phyloP scores from a whole-genome alignment of 345 rosid genomes.

The Hibiscus syriacus region DNA sequence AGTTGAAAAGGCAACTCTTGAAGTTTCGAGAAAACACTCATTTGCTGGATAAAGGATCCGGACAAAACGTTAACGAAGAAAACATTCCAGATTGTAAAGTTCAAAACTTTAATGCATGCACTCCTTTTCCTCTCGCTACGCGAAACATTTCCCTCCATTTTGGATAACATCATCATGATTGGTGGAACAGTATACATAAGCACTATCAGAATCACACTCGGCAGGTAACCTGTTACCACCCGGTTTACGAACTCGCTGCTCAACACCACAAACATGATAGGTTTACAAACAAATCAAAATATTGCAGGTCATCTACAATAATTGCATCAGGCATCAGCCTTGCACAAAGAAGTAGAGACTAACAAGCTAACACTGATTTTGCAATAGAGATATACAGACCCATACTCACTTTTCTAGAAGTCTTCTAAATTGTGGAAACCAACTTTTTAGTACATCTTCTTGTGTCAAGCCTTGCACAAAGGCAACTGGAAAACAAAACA shows the following conservation, averaged over 20 bases:
- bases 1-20: conserved; percentile 53
- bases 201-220: conserved; percentile 77
- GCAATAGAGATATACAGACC: conserved; percentile 8
- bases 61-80: conserved; percentile 80
- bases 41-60: conserved; percentile 55
- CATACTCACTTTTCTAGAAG: conserved; percentile 52
- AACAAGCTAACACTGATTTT: background rate
- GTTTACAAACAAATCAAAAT: conserved; percentile 15
- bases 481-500: conserved; percentile 73
- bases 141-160: conserved; percentile 66
- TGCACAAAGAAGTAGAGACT: no score
- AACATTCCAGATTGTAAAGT: conserved; percentile 92
- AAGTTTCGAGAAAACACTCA: conserved; percentile 48
- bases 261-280: conserved; percentile 35
- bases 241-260: conserved; percentile 41
- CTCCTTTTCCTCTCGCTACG: conserved; percentile 75
- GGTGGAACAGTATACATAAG: conserved; percentile 69
- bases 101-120: conserved; percentile 66
- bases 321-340: conserved; percentile 1
- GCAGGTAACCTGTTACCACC: conserved; percentile 86
- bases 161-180: conserved; percentile 21
- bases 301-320: background rate
- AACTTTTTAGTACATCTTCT: conserved; percentile 39
- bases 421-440: conserved; percentile 56
- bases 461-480: conserved; percentile 79